A percentile compares a stretch with the other conserved stretches of the same genome.
These are phyloP conservation scores for Diaporthe citrichinensis DNA, from an alignment of 2,329 filamentous ascomycete species.

Conservation along the genomic window DNA sequence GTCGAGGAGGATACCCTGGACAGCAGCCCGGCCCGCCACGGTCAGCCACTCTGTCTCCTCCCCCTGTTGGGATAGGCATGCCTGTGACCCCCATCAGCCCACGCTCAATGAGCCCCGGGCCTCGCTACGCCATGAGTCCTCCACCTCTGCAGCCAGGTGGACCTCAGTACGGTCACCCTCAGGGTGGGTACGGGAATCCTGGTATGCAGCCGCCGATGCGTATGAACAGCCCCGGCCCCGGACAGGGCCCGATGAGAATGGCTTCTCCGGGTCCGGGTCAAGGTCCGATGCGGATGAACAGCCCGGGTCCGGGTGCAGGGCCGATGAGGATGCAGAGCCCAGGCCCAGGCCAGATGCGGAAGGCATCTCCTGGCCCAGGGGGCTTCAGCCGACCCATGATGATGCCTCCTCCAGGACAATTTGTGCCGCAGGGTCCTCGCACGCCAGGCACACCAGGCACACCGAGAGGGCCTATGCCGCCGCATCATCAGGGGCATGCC, in stretches of 20 bases:
- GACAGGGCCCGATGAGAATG: constrained; percentile 37
- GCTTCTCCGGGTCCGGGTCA: constrained; percentile 37
- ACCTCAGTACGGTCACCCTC: constrained; percentile 33
- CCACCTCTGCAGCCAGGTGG: constrained; percentile 37
- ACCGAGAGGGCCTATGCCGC: constrained; percentile 42
- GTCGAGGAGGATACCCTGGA: constrained; percentile 42
- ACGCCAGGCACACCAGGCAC: constrained; percentile 43
- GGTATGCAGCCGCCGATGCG: constrained; percentile 37
- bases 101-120: constrained; percentile 39
- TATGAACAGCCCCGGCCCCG: constrained; percentile 39
- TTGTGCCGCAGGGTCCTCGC: constrained; percentile 47
- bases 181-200: constrained; percentile 33
- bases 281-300: constrained; percentile 35
- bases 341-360: constrained; percentile 37
- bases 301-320: constrained; percentile 25
- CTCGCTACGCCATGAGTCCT: constrained; percentile 41
- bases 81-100: constrained; percentile 35
- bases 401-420: constrained; percentile 42
- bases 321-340: constrained; percentile 38
- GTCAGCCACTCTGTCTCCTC: constrained; percentile 40
- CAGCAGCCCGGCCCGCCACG: constrained; percentile 38
- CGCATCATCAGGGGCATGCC: constrained; percentile 51
- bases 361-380: constrained; percentile 37
- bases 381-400: constrained; percentile 41
- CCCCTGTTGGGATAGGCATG: constrained; percentile 39